phyloP scores from a whole-genome alignment of 495 filamentous ascomycete genomes.

The Podospora fimiseda region DNA sequence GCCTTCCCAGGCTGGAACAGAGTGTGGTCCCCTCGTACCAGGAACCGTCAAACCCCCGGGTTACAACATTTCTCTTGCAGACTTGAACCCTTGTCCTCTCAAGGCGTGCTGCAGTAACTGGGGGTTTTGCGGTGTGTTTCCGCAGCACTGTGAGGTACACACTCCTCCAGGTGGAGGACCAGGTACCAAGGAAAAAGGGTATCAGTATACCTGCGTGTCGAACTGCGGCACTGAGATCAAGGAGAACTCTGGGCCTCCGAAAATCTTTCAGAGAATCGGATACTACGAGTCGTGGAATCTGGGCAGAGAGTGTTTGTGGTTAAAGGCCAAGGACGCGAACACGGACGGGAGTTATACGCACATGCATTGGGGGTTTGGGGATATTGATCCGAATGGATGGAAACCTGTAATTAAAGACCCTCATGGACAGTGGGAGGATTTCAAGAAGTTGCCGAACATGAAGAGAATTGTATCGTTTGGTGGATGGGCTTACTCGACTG shows the following conservation, averaged over 20 bases:
- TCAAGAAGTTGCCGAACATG: constrained; percentile 11
- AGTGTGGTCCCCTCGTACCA: constrained; percentile 38
- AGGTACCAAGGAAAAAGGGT: no score
- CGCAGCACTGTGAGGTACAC: constrained; percentile 36
- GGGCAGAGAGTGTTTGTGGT: constrained; percentile 18
- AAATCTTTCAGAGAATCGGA: constrained; percentile 4
- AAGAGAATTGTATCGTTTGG: constrained; percentile 29
- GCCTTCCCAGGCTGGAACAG: constrained; percentile 25
- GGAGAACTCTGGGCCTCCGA: constrained; percentile 7
- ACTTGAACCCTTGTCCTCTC: constrained; percentile 30
- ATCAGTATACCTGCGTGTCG: constrained; percentile 35
- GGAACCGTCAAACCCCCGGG: constrained; percentile 25
- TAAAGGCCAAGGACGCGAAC: constrained; percentile 9
- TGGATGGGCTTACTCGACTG: constrained; percentile 24
- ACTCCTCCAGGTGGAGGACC: constrained; percentile 28
- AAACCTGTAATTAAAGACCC: constrained; percentile 7
- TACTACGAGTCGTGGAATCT: constrained; percentile 29
- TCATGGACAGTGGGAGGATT: constrained; percentile 12
- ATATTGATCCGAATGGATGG: constrained; percentile 2
- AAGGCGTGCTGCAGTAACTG: constrained; percentile 34
- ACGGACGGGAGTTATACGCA: constrained; percentile 15
- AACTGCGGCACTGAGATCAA: constrained; percentile 38
- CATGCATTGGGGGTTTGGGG: constrained; percentile 21
- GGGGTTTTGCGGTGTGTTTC: constrained; percentile 43
- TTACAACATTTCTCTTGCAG: constrained; percentile 10